phyloP scores from a whole-genome alignment of 306 rosid species.

The Lathyrus oleraceus region DNA sequence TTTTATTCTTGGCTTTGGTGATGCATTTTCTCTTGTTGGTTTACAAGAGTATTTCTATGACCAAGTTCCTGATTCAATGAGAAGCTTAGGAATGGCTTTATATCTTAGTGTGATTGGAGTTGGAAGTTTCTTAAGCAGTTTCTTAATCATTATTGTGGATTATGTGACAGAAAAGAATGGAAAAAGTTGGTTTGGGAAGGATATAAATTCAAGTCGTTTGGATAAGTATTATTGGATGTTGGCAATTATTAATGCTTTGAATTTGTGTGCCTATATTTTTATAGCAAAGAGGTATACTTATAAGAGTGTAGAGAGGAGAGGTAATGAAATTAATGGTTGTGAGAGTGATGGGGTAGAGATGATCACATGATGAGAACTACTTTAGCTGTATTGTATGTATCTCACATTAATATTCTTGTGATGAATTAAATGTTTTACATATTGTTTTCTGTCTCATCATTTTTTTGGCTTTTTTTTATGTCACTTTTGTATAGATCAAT shows the following conservation, averaged over 20 bases:
- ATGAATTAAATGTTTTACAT: not conserved
- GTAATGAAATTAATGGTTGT: not conserved
- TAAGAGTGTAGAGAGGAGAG: conserved; percentile 23
- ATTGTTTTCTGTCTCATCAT: too few species aligned
- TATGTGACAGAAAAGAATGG: conserved; percentile 38
- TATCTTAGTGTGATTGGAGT: conserved; percentile 53
- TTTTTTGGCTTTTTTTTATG: too few species aligned
- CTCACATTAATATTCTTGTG: not conserved
- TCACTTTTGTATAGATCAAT: too few species aligned
- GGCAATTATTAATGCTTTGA: conserved; percentile 39
- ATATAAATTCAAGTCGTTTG: conserved; percentile 48
- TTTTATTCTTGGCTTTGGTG: conserved; percentile 44
- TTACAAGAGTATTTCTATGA: conserved; percentile 86
- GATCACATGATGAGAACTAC: conserved; percentile 13
- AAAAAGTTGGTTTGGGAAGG: conserved; percentile 51
- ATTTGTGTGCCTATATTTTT: conserved; percentile 34
- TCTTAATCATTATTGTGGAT: conserved; percentile 49
- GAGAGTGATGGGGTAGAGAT: conserved; percentile 34
- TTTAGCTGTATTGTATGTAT: not conserved
- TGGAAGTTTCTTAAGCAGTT: conserved; percentile 51
- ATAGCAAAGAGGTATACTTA: conserved; percentile 49
- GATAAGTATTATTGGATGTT: conserved; percentile 51
- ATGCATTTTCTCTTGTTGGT: conserved; percentile 58
- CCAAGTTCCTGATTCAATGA: conserved; percentile 95
- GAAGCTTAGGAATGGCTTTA: conserved; percentile 84